Percentiles rank a stretch among this genome's conserved stretches.
These are phyloP conservation scores for Ceratorhiza oryzae-sativae DNA, from an alignment of 1,284 basidiomycete species.

Conservation along the genomic window DNA sequence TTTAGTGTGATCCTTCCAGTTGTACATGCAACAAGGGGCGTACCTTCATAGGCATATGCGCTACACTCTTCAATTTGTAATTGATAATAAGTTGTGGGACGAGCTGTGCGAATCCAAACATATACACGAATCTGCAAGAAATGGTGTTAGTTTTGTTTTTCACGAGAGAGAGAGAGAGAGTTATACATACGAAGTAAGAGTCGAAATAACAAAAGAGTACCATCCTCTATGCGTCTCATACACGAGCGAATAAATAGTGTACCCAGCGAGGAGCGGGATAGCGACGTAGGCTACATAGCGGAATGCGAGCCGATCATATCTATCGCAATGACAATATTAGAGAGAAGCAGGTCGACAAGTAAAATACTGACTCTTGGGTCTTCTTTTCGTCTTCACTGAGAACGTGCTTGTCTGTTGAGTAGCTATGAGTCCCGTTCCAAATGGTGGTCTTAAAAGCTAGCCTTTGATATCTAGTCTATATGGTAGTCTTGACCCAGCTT, in stretches of 20 bases:
- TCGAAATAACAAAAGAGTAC: constrained; percentile 92
- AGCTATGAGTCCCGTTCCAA: constrained; percentile 6
- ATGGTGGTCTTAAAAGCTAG: constrained; percentile 50
- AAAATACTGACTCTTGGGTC: constrained; percentile 88
- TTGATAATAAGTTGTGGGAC: constrained; percentile 94
- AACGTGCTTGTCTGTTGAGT: constrained; percentile 81
- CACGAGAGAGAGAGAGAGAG: not conserved
- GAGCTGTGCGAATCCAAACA: constrained; percentile 96
- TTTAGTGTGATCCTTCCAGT: not conserved
- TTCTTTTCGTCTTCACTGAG: constrained; percentile 94
- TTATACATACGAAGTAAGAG: constrained; percentile 45
- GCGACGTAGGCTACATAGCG: constrained; percentile 89
- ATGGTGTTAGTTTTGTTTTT: not conserved
- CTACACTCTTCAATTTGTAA: constrained; percentile 93
- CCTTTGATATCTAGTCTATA: constrained; percentile 84
- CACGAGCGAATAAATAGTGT: constrained; percentile 89
- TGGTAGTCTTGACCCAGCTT: constrained; percentile 71
- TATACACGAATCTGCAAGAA: constrained; percentile 84
- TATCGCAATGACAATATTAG: constrained; percentile 49
- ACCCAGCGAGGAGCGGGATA: constrained; percentile 82
- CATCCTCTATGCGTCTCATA: constrained; percentile 90
- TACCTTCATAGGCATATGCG: constrained; percentile 90
- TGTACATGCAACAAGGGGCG: not conserved
- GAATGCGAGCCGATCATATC: constrained; percentile 87
- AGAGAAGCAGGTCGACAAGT: constrained; percentile 38